These are phyloP conservation scores for Xylaria sp. DNA, from an alignment of 2,329 filamentous ascomycete species.

Conservation along the genomic window DNA sequence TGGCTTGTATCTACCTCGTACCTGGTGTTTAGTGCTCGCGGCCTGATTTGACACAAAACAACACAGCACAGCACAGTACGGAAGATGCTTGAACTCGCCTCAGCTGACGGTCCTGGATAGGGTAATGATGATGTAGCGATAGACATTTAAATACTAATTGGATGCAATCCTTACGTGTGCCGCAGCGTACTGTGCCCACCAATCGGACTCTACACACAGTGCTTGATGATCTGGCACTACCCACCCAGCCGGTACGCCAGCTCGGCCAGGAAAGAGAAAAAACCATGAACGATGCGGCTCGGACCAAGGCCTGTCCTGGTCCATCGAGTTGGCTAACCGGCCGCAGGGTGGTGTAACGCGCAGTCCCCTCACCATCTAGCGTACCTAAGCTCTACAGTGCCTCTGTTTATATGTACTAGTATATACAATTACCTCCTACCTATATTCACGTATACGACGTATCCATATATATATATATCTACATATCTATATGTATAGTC, in stretches of 20 bases:
- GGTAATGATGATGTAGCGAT: not conserved
- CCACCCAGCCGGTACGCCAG: conserved; percentile 31
- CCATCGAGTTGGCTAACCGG: conserved; percentile 10
- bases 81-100: not conserved
- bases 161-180: not conserved
- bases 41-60: not conserved
- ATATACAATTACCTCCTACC: not conserved
- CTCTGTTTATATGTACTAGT: not conserved
- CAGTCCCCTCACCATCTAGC: conserved; percentile 14
- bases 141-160: too few relatives aligned
- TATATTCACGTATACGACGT: not conserved
- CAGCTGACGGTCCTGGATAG: not conserved
- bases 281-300: conserved; percentile 19
- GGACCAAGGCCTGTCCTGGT: conserved; percentile 27
- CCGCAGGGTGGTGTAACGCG: conserved; percentile 21
- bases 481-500: not conserved
- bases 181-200: conserved; percentile 7
- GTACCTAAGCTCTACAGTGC: not conserved
- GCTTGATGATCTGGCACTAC: conserved; percentile 28
- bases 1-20: not conserved
- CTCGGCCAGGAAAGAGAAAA: not conserved
- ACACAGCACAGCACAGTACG: not conserved
- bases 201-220: conserved; percentile 23
- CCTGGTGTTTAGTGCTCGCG: not conserved
- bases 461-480: not conserved